Conservation (phyloP, 2,329 filamentous ascomycete species). For the Aspergillus fischeri region DNA sequence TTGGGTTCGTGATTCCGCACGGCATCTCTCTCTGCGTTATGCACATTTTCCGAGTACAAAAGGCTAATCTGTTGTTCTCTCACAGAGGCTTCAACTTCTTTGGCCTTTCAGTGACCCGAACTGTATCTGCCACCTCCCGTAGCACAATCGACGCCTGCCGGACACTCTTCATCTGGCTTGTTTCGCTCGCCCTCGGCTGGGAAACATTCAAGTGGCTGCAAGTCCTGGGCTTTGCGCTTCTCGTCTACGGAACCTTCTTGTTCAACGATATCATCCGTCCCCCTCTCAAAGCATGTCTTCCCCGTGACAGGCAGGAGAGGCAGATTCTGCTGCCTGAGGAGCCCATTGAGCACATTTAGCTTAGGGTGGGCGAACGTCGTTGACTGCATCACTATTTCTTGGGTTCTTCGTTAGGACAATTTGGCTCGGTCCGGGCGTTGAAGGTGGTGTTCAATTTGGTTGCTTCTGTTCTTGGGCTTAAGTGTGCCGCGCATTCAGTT, state of each 20-base stretch:
- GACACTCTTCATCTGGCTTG: constrained; percentile 93
- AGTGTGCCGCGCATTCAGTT: not conserved
- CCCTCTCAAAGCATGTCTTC: constrained; percentile 66
- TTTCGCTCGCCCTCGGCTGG: constrained; percentile 89
- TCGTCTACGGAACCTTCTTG: constrained; percentile 94
- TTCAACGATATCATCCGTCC: constrained; percentile 93
- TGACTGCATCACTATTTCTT: not conserved
- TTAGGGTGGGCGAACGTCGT: not conserved
- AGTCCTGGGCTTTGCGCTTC: constrained; percentile 76
- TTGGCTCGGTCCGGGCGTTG: not conserved
- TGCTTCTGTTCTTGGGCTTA: not conserved
- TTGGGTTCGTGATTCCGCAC: constrained; percentile 62
- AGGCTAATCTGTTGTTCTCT: constrained; percentile 2
- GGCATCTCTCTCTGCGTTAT: constrained; percentile 4
- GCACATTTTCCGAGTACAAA: not conserved
- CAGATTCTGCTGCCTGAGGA: constrained; percentile 67
- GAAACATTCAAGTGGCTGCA: constrained; percentile 98
- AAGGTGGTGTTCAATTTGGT: not conserved
- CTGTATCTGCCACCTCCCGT: constrained; percentile 84
- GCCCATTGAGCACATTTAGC: constrained; percentile 67
- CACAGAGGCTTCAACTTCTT: constrained; percentile 96
- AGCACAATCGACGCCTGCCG: constrained; percentile 97
- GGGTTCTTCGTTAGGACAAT: not conserved
- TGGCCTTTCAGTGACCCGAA: constrained; percentile 85
- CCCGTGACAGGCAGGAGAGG: constrained; percentile 51